Conservation (phyloP, 2,329 filamentous ascomycete species). For the Penicillium sp. region DNA sequence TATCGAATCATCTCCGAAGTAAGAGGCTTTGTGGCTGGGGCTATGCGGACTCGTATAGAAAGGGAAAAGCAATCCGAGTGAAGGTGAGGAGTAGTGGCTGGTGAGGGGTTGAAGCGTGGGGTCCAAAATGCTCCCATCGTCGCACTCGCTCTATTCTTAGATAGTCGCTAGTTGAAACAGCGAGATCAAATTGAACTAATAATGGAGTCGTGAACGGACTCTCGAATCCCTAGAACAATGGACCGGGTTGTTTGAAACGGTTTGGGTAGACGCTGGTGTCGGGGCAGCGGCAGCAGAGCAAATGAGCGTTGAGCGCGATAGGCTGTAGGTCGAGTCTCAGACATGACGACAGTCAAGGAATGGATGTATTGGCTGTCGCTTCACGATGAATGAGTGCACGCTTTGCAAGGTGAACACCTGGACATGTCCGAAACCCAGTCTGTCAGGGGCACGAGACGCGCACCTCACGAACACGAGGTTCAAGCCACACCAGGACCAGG, state of each 20-base stretch:
- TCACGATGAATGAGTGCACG: background rate
- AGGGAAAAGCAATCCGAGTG: background rate
- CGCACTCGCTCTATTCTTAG: slow-evolving; percentile 14
- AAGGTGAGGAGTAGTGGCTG: slow-evolving; percentile 2
- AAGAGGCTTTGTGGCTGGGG: slow-evolving; percentile 14
- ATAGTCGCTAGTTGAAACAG: slow-evolving; percentile 3
- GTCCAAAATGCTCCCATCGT: slow-evolving; percentile 5
- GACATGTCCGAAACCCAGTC: slow-evolving; percentile 2
- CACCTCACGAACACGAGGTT: slow-evolving; percentile 21
- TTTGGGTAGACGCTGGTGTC: slow-evolving; percentile 17
- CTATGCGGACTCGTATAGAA: slow-evolving; percentile 1
- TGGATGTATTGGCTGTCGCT: background rate
- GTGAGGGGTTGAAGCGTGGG: slow-evolving; percentile 6
- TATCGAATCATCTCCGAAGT: slow-evolving; percentile 10
- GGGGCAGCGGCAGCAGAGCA: slow-evolving; percentile 12
- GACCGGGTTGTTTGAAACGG: slow-evolving; percentile 8
- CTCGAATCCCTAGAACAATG: background rate
- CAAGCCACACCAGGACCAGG: slow-evolving; percentile 13
- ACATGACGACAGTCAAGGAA: background rate
- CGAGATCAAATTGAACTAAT: slow-evolving; percentile 3
- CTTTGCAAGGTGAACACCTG: slow-evolving; percentile 5
- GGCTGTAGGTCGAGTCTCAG: background rate
- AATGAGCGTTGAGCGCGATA: slow-evolving; percentile 8
- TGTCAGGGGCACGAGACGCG: slow-evolving; percentile 14
- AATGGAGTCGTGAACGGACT: slow-evolving; percentile 1